A percentile compares a stretch with the other conserved stretches of the same genome.
phyloP scores from a whole-genome alignment of 306 rosid species.

The Lithocarpus polystachyus region DNA sequence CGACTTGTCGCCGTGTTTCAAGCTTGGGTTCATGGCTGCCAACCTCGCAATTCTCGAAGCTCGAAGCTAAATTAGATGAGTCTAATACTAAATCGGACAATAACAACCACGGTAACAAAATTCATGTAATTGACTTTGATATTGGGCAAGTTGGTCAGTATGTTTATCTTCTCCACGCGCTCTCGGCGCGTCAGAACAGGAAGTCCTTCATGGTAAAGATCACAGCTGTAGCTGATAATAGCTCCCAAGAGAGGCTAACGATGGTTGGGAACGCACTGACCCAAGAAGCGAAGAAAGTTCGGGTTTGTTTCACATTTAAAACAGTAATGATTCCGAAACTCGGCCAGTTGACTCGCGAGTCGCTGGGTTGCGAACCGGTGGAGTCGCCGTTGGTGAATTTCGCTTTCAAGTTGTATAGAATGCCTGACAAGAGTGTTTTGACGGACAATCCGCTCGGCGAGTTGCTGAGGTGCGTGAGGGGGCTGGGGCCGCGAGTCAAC shows the following conservation, averaged over 20 bases:
- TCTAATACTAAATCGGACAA: constrained; percentile 6
- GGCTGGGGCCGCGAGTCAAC: constrained; percentile 52
- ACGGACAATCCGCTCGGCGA: constrained; percentile 81
- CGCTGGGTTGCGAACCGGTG: constrained; percentile 52
- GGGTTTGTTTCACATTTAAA: constrained; percentile 46
- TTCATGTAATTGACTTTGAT: constrained; percentile 85
- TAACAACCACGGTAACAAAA: constrained; percentile 20
- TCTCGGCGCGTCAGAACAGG: constrained; percentile 33
- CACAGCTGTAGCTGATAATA: constrained; percentile 39
- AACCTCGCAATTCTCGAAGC: constrained; percentile 64
- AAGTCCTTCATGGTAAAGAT: constrained; percentile 35
- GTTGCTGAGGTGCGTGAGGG: constrained; percentile 75
- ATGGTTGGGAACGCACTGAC: constrained; percentile 35
- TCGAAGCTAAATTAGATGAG: constrained; percentile 71
- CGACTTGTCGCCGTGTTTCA: constrained; percentile 54
- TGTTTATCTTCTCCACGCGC: constrained; percentile 40
- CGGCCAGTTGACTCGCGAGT: constrained; percentile 67
- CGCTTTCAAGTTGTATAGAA: constrained; percentile 61
- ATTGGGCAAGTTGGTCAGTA: constrained; percentile 74
- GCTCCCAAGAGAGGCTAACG: constrained; percentile 39
- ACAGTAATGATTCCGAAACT: constrained; percentile 31
- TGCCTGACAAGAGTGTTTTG: constrained; percentile 90
- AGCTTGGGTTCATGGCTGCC: constrained; percentile 63
- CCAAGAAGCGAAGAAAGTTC: constrained; percentile 23
- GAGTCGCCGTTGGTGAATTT: constrained; percentile 66